Base-by-base conservation (phyloP, 2,329 filamentous ascomycete genomes). In the Hymenotorrendiella dingleyae region DNA sequence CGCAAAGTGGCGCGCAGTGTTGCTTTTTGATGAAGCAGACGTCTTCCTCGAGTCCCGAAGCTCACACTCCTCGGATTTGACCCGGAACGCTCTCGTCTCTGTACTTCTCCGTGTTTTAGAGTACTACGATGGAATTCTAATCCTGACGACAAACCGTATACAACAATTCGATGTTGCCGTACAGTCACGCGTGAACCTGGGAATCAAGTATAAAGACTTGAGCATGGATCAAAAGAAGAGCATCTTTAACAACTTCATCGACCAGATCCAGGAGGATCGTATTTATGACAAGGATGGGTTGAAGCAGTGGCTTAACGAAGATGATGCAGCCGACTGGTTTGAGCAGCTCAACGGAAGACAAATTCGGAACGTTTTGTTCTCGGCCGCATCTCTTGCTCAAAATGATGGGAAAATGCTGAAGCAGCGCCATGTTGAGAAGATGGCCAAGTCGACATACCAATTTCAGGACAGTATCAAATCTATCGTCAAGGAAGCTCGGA, bases 61-160 rank as follows among this genome's bases (percentile, higher is more conserved):
- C 7, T 6, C 50, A 16, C 48, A 57, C 46, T 8, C 24, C 12
- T 7, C 24, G 12, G 60, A 64, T 43, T 52, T 65, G 9, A 53
- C 61, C 43, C 56, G 64, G 37, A 68, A 69, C 55, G 60, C 58
- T 44, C 51, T 68, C 12, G 61, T 64, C 9, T 40, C 37, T 17
- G 51, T 8, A 26, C 24, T 26, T 26, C 24, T 26, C 7, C 7
- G 24, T 7, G 24, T 26, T 12, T 26, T 26, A 12, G 24, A 26
- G 12, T 26, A 26, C 24, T 26, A 26, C 24, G 24, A 26, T 26
- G 24, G 24, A 12, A 26, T 26, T 7, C 12, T 26, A 12, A 26
- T 26, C 12, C 24, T 26, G 7, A 26, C 24, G 12, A 26, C 24
- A 7, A 26, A 26, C 24, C 7, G 24, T 8, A 8, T 26, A 26